These are phyloP conservation scores for Suillus alpinus DNA, from an alignment of 768 basidiomycete genomes.

Conservation along the genomic window DNA sequence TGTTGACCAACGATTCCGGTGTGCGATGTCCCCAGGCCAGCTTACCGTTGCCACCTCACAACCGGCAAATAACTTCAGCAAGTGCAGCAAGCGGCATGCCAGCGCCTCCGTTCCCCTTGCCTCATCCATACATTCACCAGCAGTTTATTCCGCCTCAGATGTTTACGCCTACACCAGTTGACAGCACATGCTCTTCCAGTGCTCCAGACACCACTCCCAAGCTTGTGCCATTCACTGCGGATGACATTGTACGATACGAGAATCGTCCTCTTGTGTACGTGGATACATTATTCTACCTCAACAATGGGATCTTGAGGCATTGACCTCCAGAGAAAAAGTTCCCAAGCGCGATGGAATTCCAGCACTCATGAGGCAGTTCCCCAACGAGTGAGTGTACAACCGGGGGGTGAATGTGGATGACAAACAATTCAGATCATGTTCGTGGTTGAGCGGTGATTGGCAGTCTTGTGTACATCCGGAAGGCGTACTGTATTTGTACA, in stretches of 20 bases:
- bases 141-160: neutral
- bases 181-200: neutral
- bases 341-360: neutral
- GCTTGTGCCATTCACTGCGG: neutral
- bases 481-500: neutral
- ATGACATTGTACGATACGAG: neutral
- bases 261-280: neutral
- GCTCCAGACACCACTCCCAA: neutral
- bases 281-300: neutral
- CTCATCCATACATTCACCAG: neutral
- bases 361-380: neutral
- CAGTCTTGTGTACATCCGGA: neutral
- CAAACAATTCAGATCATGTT: neutral
- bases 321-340: neutral
- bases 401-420: neutral
- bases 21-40: neutral
- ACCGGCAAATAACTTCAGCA: neutral
- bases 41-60: neutral
- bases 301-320: neutral
- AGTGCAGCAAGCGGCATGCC: neutral
- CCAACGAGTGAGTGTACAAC: neutral
- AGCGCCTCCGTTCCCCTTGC: neutral
- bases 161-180: neutral
- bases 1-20: neutral
- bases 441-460: neutral